Percentiles rank a stretch among this genome's conserved stretches.
Conservation (phyloP, 2,329 filamentous ascomycete genomes). For the Fusarium sambucinum region DNA sequence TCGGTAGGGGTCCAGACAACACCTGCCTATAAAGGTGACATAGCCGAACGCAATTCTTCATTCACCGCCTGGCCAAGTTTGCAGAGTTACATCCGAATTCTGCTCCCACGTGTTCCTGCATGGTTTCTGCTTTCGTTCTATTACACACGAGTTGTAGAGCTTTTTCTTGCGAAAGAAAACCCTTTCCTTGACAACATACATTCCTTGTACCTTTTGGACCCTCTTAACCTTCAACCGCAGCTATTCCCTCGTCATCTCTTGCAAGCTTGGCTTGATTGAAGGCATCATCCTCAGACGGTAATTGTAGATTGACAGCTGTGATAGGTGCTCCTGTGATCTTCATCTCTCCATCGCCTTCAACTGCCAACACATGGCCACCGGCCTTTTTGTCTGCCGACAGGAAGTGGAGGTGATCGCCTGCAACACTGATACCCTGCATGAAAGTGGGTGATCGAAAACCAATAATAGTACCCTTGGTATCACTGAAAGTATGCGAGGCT, state of each 20-base stretch:
- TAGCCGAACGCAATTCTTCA: neutral
- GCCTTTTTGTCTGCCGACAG: neutral
- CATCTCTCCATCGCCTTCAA: constrained; percentile 20
- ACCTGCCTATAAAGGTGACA: constrained; percentile 1
- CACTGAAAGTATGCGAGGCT: constrained; percentile 12
- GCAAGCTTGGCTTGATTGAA: constrained; percentile 27
- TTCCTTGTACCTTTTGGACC: neutral
- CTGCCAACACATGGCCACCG: constrained; percentile 27
- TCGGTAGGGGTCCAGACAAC: neutral
- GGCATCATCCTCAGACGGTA: constrained; percentile 3
- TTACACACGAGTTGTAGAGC: neutral
- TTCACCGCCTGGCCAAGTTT: neutral
- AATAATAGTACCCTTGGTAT: constrained; percentile 9
- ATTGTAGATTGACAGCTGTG: constrained; percentile 11
- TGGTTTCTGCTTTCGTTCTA: neutral
- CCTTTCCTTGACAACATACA: neutral
- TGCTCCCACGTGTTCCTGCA: neutral
- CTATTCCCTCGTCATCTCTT: constrained; percentile 20
- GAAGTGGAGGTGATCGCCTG: constrained; percentile 36
- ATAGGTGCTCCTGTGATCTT: constrained; percentile 12
- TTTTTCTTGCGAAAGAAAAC: neutral
- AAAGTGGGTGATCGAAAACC: constrained; percentile 30
- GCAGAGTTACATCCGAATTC: neutral
- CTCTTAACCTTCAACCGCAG: constrained; percentile 21
- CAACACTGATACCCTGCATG: constrained; percentile 37